Percentiles rank a stretch among this genome's conserved stretches.
Conservation (phyloP, 495 filamentous ascomycete genomes). For the Hypoxylon fragiforme region DNA sequence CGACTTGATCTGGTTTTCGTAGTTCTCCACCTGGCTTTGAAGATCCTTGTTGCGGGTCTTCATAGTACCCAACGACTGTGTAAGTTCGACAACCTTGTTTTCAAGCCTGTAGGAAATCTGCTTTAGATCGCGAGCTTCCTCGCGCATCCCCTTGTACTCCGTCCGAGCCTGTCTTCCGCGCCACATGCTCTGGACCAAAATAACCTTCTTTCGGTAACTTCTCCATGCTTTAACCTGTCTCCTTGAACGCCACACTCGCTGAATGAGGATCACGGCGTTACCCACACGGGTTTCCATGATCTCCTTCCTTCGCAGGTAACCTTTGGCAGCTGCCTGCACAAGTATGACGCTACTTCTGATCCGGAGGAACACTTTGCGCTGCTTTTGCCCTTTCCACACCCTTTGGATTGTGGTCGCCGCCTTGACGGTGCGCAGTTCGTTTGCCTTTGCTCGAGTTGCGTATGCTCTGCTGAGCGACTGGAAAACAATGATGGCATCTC, state of each 20-base stretch:
- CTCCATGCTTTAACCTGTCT: constrained; percentile 79
- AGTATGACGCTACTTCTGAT: constrained; percentile 82
- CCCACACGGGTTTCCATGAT: constrained; percentile 93
- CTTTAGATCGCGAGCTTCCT: constrained; percentile 96
- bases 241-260: constrained; percentile 84
- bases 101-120: constrained; percentile 99
- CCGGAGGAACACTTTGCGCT: constrained; percentile 72
- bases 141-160: constrained; percentile 85
- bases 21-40: constrained; percentile 88
- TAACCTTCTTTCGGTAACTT: constrained; percentile 82
- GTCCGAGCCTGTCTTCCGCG: constrained; percentile 79
- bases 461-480: constrained; percentile 76
- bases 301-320: constrained; percentile 81
- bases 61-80: constrained; percentile 87
- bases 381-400: constrained; percentile 89
- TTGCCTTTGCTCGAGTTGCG: constrained; percentile 73
- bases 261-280: constrained; percentile 88
- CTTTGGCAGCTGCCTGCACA: constrained; percentile 86
- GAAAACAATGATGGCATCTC: constrained; percentile 75
- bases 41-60: constrained; percentile 91
- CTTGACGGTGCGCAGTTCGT: constrained; percentile 78
- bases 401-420: constrained; percentile 93
- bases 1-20: constrained; percentile 91
- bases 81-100: constrained; percentile 98
- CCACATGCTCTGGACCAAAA: constrained; percentile 93